Evolutionary conservation across 2,329 filamentous ascomycete genomes (phyloP), one percentile per base, ranked within the genome.

Genomic region (Sarocladium kiliense): DNA sequence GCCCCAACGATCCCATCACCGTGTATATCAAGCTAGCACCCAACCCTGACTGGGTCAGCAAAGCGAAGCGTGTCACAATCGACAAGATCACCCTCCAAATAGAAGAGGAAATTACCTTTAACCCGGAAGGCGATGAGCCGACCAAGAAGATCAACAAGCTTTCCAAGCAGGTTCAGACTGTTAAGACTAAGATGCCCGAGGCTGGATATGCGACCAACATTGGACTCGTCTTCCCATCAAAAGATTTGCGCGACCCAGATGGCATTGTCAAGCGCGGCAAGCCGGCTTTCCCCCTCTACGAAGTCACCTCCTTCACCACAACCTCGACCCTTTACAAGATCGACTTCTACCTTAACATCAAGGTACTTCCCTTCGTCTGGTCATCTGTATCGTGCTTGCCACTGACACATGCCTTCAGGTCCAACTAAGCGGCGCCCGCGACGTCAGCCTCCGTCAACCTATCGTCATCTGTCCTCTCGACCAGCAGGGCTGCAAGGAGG

Each of bases 61-160:
- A 97, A 71, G 92, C 93, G 49, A 90, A 87, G 68, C 89, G 89
- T 67, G 92, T 97, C 54, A 93, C 90, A 42, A 95, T 99, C 65
- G 87, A 92, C 66, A 94, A 94, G 66, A 94, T 99, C 62, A 96
- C 91, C 1, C 86, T 97, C 41, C 85, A 85, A 12, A 95, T 99
- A 63, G 94, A 97, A 66, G 94, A 99, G 71, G 93, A 97, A 68
- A 96, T 97, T 57, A 95, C 94, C n/a, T 99, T 89, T 73, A 97
- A 99, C 62, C 94, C 94, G 27, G 93, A 97, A 71, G 94, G 94
- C 50, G 94, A 97, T 66, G 94, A 97, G 68, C 91, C 92, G 26
- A 89, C 89, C 30, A 89, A 90, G 61, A 97, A 96, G 71, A 77
- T 91, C 62, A 97, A 96, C 71, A 88, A 86, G 56, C 76, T 99